Base-by-base conservation (phyloP, 352 stramenopile species). In the Phytophthora fragariae region DNA sequence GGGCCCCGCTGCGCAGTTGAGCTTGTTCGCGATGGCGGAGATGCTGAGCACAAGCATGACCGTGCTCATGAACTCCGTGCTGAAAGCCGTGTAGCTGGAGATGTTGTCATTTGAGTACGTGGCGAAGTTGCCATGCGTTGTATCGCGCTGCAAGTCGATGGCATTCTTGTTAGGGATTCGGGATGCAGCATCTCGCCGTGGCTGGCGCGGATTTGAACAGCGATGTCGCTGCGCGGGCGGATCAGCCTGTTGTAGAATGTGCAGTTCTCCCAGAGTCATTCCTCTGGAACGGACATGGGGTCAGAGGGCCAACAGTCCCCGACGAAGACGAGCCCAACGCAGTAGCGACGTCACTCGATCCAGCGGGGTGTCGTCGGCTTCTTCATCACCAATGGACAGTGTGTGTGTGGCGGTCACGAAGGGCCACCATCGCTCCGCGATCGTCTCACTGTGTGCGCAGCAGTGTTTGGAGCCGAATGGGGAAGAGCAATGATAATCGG, bases 111-210 rank as follows among this genome's bases (percentile, higher is more conserved):
- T 27, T 3, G 24, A 27, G 24, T 27, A 27, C 24, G 24, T 27
- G 24, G 24, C 24, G 24, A 27, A 27, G 24, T 27, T 27, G 2
- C 24, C 2, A 27, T 1, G 24, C 24, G 31, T 47, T 72, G 58
- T 82, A 89, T 12, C 80, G 76, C 52, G 81, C 70, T 77, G 66
- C 83, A 89, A 65, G 87, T 89, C 4, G 82, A 70, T 27, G 24
- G 1, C 24, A 27, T 27, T 31, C 83, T 82, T 29, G 75, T 74
- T 11, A 88, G 60, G 3, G 80, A 83, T 62, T 73, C 73, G 17
- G 76, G 82, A 39, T 85, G 72, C 68, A 89, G 37, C n/a, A 84
- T 86, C 59, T 91, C 80, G 12, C 80, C 82, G 37, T 91, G 83
- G 29, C 76, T 66, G 54, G 89, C 82, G 15, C 79, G 77, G 56